These are phyloP conservation scores for Pseudogymnoascus sp. DNA, from an alignment of 2,329 filamentous ascomycete genomes.

Conservation along the genomic window DNA sequence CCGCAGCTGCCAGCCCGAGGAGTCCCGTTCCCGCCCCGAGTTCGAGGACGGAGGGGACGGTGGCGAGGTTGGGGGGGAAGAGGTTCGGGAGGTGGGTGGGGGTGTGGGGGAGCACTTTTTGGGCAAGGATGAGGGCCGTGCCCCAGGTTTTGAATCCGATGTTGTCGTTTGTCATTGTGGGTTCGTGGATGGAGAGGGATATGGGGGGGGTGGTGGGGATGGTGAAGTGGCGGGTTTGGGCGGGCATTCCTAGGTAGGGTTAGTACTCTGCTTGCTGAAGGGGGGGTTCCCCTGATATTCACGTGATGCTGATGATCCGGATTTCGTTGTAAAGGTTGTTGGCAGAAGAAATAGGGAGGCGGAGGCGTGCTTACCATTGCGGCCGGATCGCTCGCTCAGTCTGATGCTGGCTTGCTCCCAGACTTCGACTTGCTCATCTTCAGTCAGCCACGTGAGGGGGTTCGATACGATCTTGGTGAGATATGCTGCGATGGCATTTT, in stretches of 20 bases:
- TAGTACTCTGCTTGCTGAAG: neutral
- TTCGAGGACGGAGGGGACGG: slow-evolving; percentile 48
- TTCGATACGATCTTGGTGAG: slow-evolving; percentile 62
- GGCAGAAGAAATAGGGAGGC: slow-evolving; percentile 11
- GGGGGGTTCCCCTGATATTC: neutral
- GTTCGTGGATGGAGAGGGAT: slow-evolving; percentile 70
- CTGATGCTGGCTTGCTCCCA: slow-evolving; percentile 75
- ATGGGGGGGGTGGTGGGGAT: slow-evolving; percentile 45
- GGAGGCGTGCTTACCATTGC: slow-evolving; percentile 43
- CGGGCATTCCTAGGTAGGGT: slow-evolving; percentile 47
- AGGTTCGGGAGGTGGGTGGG: slow-evolving; percentile 25
- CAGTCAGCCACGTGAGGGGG: slow-evolving; percentile 54
- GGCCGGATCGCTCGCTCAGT: slow-evolving; percentile 77
- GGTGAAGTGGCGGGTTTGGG: slow-evolving; percentile 51
- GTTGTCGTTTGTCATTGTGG: slow-evolving; percentile 77
- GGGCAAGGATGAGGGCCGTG: slow-evolving; percentile 77
- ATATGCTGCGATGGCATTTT: slow-evolving; percentile 52
- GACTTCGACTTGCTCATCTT: slow-evolving; percentile 52
- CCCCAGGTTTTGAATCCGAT: slow-evolving; percentile 95
- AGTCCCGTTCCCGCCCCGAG: slow-evolving; percentile 86
- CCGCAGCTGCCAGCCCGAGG: slow-evolving; percentile 78
- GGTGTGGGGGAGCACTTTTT: slow-evolving; percentile 34
- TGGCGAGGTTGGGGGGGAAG: slow-evolving; percentile 28
- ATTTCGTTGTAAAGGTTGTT: neutral
- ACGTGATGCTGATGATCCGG: neutral